phyloP scores from a whole-genome alignment of 495 filamentous ascomycete species.

The Podospora comata region DNA sequence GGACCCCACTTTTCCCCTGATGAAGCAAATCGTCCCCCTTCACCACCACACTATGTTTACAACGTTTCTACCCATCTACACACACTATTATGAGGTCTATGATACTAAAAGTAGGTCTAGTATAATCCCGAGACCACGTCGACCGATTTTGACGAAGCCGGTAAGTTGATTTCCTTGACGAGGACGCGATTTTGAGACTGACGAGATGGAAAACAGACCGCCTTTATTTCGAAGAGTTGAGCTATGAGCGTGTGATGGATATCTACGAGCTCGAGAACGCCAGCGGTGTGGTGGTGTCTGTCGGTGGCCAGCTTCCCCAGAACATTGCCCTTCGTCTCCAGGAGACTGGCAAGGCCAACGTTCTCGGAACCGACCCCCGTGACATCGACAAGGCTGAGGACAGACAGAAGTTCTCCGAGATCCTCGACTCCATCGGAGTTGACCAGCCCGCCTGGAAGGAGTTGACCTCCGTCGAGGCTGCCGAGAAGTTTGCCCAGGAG shows the following conservation, averaged over 20 bases:
- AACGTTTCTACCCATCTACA: not conserved
- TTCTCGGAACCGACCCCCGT: slow-evolving; percentile 85
- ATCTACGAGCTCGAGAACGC: slow-evolving; percentile 93
- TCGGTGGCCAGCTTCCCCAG: slow-evolving; percentile 93
- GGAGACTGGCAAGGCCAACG: slow-evolving; percentile 79
- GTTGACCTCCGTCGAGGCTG: slow-evolving; percentile 84
- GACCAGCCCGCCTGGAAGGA: slow-evolving; percentile 99
- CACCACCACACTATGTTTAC: slow-evolving; percentile 4
- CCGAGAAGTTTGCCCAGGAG: slow-evolving; percentile 77
- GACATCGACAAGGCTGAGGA: slow-evolving; percentile 98
- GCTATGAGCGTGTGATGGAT: slow-evolving; percentile 97
- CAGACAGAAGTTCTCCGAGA: slow-evolving; percentile 96
- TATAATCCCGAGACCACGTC: slow-evolving; percentile 86
- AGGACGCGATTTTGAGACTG: too few relatives aligned
- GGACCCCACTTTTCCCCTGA: not conserved
- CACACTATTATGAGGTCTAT: not conserved
- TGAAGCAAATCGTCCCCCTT: not conserved
- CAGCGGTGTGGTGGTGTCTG: slow-evolving; percentile 87
- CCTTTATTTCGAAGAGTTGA: slow-evolving; percentile 95
- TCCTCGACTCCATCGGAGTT: slow-evolving; percentile 89
- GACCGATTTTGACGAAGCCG: slow-evolving; percentile 93
- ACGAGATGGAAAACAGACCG: slow-evolving; percentile 20
- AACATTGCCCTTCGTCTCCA: slow-evolving; percentile 96
- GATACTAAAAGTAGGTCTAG: not conserved
- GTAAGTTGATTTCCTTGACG: slow-evolving; percentile 40